Evolutionary conservation across 768 basidiomycete genomes (phyloP).

Genomic region (Cystobasidium onofrii): DNA sequence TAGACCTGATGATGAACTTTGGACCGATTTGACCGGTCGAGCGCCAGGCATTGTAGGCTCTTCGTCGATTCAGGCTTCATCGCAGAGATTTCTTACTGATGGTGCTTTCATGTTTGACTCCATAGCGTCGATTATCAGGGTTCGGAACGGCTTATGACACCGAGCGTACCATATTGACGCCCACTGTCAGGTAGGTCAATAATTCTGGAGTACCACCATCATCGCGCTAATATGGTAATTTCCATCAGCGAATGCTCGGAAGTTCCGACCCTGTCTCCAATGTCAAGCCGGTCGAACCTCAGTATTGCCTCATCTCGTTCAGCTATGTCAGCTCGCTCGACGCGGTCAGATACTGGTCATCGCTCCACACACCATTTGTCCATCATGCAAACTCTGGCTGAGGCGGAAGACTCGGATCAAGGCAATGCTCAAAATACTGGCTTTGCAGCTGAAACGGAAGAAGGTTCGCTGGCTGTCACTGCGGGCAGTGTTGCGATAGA

Average conservation of each 20-base stretch:
- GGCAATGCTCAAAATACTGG: background rate
- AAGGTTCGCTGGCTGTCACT: background rate
- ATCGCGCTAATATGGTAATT: background rate
- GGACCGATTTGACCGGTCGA: constrained; percentile 12
- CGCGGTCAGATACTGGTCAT: background rate
- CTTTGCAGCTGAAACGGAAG: background rate
- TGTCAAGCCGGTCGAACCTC: constrained; percentile 10
- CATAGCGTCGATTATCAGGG: background rate
- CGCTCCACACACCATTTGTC: background rate
- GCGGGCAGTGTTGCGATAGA: background rate
- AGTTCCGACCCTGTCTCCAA: constrained; percentile 9
- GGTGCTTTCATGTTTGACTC: background rate
- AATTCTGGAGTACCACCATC: background rate
- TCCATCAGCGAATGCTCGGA: constrained; percentile 22
- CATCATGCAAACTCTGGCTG: constrained; percentile 4
- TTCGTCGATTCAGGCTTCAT: background rate
- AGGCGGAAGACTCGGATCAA: background rate
- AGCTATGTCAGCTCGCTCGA: background rate
- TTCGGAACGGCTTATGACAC: constrained; percentile 1
- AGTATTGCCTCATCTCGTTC: background rate
- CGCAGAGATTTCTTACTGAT: background rate
- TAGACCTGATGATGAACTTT: constrained; percentile 25
- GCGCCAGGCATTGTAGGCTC: constrained; percentile 3
- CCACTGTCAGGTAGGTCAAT: constrained; percentile 6
- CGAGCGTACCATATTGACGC: constrained; percentile 1